Percentiles rank a stretch among this genome's conserved stretches.
phyloP scores from a whole-genome alignment of 305 asterid genomes.

The Salvia sclarea region DNA sequence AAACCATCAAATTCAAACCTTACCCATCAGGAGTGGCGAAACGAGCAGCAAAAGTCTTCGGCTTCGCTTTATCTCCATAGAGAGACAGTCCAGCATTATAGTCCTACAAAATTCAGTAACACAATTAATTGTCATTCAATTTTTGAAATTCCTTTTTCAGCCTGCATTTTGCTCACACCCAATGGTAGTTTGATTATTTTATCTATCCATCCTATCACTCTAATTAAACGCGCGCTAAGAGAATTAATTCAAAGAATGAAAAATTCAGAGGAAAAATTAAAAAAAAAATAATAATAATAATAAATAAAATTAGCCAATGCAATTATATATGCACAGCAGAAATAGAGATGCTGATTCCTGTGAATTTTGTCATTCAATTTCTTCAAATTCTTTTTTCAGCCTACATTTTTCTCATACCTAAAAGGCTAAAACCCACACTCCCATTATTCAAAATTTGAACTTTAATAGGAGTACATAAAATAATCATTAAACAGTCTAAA shows the following conservation, averaged over 20 bases:
- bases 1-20: background rate
- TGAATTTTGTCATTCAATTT: background rate
- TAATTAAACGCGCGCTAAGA: no score
- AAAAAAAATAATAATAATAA: no score
- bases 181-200: no score
- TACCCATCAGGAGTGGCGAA: conserved; percentile 94
- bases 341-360: background rate
- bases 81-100: conserved; percentile 80
- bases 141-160: no score
- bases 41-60: conserved; percentile 92
- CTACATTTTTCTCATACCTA: background rate
- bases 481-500: no score
- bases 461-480: background rate
- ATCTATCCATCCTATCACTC: no score
- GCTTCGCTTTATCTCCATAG: conserved; percentile 93
- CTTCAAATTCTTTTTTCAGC: background rate
- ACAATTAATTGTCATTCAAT: no score
- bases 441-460: background rate
- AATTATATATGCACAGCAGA: background rate
- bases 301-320: background rate
- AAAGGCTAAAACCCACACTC: no score
- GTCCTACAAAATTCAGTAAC: conserved; percentile 52
- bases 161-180: no score
- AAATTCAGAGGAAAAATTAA: background rate
- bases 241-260: conserved; percentile 2